A percentile compares a stretch with the other conserved stretches of the same genome.
Conservation (phyloP, 2,329 filamentous ascomycete species). For the Dendryphion nanum region DNA sequence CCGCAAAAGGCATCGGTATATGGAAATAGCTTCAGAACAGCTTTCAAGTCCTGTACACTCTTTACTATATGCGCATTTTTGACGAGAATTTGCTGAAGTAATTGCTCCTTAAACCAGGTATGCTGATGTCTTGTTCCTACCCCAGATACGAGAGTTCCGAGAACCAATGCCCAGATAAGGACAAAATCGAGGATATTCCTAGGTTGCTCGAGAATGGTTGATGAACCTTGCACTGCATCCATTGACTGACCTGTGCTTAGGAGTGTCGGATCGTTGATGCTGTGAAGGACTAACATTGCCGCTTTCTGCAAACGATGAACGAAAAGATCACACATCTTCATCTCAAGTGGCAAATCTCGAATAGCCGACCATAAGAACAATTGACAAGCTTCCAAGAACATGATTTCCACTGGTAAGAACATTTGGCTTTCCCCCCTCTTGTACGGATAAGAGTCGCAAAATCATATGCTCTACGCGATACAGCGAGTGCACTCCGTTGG, state of each 20-base stretch:
- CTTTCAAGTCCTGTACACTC: background rate
- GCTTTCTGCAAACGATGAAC: no score
- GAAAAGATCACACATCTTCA: no score
- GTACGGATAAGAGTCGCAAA: conserved; percentile 10
- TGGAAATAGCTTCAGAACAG: no score
- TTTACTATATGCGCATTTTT: background rate
- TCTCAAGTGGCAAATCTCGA: conserved; percentile 13
- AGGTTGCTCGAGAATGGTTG: no score
- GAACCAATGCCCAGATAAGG: background rate
- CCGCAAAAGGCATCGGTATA: conserved; percentile 1
- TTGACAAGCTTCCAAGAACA: conserved; percentile 17
- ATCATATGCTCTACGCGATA: conserved; percentile 16
- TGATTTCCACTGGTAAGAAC: conserved; percentile 13
- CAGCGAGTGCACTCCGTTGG: conserved; percentile 10
- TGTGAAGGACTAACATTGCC: no score
- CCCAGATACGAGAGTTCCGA: background rate
- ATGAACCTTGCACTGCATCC: no score
- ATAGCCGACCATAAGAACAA: conserved; percentile 17
- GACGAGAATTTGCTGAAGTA: background rate
- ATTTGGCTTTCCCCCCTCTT: conserved; percentile 8
- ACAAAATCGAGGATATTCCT: background rate
- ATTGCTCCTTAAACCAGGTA: background rate
- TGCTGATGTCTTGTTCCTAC: background rate
- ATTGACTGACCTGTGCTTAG: no score
- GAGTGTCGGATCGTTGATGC: no score